Base-by-base conservation (phyloP, 73 alveolate species). In the Uronychia binucleata region DNA sequence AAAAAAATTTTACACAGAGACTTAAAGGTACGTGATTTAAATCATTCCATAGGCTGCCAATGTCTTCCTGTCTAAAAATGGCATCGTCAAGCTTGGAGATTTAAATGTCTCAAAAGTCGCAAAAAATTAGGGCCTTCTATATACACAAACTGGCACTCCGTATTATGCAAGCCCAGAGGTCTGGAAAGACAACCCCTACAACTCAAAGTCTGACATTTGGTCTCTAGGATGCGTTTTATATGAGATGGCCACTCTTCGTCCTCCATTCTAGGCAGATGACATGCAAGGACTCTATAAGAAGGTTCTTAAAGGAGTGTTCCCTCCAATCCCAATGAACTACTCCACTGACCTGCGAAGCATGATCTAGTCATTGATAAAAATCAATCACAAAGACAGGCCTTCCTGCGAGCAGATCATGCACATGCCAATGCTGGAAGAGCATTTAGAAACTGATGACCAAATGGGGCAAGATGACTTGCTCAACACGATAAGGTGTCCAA, bases 181-280 rank as follows among this genome's bases (percentile, higher is more conserved):
- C 0, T 97, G 99, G 99, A 94, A 92, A 77, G 99, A 97, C 91
- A 84, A 93, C 46, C 99, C 99, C 35, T 97, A 97, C 89, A 98
- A 95, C 80, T 92, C 92, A 30, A 94, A 94, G 89, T 93, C 98
- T 90, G 99, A 97, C 91, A 95, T 97, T 28, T 97, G 99, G 99
- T 93, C 98, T 0, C 86, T 97, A 31, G 99, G 99, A 1, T 96
- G 99, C 82, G 98, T 97, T 29, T 78, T 97, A 35, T 97, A 97
- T 91, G 99, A 97, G 89, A 91, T 95, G 96, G 95, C 96, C 26
- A 86, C 97, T 77, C 87, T 97, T 30, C 85, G 90, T 31, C 98
- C 99, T 30, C 99, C 99, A 26, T 97, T 97, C 85, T 81, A 92
- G 75, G 99, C 98, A 0, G 90, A 91, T 67, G 96, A 95, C 82